Percentiles rank a stretch among this genome's conserved stretches.
These are phyloP conservation scores for Trypanosoma lewisi DNA, from an alignment of 208 protist species.

Conservation along the genomic window DNA sequence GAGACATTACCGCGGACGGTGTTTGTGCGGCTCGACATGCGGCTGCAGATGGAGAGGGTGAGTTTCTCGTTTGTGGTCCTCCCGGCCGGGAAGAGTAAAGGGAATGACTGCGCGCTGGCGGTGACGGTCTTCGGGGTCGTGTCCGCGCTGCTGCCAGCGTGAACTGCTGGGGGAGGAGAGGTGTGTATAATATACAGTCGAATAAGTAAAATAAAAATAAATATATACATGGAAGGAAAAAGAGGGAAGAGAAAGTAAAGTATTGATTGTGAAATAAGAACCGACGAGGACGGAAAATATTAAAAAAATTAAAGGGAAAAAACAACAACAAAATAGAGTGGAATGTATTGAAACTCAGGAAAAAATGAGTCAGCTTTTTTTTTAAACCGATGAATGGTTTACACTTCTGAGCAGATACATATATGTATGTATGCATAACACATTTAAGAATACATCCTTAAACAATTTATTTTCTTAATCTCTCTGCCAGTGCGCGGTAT, in stretches of 20 bases:
- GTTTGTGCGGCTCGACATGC: slow-evolving; percentile 37
- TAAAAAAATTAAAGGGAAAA: no score
- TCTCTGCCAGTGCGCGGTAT: no score
- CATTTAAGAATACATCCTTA: no score
- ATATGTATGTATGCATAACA: neutral
- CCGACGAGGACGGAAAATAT: no score
- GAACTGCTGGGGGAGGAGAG: neutral
- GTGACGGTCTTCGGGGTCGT: slow-evolving; percentile 42
- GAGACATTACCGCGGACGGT: slow-evolving; percentile 2
- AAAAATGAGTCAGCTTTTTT: neutral
- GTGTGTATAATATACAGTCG: neutral
- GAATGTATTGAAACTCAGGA: neutral
- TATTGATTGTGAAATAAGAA: no score
- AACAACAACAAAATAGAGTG: slow-evolving; percentile 1
- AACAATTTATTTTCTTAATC: neutral
- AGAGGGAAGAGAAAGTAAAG: slow-evolving; percentile 10
- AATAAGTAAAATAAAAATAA: slow-evolving; percentile 7
- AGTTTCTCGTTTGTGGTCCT: slow-evolving; percentile 35
- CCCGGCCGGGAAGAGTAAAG: neutral
- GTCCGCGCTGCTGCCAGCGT: slow-evolving; percentile 22
- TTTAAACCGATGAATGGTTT: slow-evolving; percentile 20
- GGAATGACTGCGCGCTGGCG: slow-evolving; percentile 17
- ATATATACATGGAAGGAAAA: slow-evolving; percentile 7
- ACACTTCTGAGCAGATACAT: slow-evolving; percentile 1
- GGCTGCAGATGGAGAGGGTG: slow-evolving; percentile 57